phyloP scores from a whole-genome alignment of 345 rosid genomes.

The Brassica carinata region DNA sequence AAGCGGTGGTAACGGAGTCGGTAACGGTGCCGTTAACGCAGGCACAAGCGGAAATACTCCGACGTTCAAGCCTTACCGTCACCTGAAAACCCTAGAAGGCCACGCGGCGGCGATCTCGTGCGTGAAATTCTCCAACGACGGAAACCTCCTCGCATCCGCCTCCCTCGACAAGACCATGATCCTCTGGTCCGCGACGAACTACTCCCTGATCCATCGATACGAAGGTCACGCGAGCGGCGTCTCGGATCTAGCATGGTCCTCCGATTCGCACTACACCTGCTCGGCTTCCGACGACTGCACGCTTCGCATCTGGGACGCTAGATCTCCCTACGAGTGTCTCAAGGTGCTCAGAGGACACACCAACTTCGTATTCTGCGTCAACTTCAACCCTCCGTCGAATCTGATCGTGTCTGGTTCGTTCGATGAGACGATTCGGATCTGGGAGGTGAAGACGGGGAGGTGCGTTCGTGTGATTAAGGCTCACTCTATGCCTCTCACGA shows the following conservation, averaged over 20 bases:
- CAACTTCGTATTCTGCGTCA: slow-evolving; percentile 82
- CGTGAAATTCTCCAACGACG: slow-evolving; percentile 91
- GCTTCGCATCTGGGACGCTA: slow-evolving; percentile 95
- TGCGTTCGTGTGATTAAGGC: slow-evolving; percentile 65
- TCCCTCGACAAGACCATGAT: slow-evolving; percentile 85
- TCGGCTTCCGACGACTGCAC: slow-evolving; percentile 93
- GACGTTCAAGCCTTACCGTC: slow-evolving; percentile 65
- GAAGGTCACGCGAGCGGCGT: slow-evolving; percentile 80
- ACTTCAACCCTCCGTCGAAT: slow-evolving; percentile 86
- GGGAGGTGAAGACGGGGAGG: slow-evolving; percentile 93
- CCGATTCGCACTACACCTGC: slow-evolving; percentile 92
- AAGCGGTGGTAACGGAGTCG: slow-evolving; percentile 40
- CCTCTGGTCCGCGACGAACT: slow-evolving; percentile 65
- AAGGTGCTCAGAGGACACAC: slow-evolving; percentile 82
- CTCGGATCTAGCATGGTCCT: slow-evolving; percentile 94
- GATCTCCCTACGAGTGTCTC: slow-evolving; percentile 80
- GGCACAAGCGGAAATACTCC: slow-evolving; percentile 27
- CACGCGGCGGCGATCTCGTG: slow-evolving; percentile 80
- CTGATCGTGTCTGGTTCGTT: slow-evolving; percentile 83
- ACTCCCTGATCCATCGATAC: slow-evolving; percentile 63
- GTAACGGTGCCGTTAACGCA: slow-evolving; percentile 18
- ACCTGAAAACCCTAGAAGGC: slow-evolving; percentile 56
- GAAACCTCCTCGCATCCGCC: slow-evolving; percentile 81
- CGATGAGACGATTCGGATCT: slow-evolving; percentile 82
- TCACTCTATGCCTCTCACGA: slow-evolving; percentile 79